phyloP scores from a whole-genome alignment of 768 basidiomycete genomes.

The Agrocybe praecox region DNA sequence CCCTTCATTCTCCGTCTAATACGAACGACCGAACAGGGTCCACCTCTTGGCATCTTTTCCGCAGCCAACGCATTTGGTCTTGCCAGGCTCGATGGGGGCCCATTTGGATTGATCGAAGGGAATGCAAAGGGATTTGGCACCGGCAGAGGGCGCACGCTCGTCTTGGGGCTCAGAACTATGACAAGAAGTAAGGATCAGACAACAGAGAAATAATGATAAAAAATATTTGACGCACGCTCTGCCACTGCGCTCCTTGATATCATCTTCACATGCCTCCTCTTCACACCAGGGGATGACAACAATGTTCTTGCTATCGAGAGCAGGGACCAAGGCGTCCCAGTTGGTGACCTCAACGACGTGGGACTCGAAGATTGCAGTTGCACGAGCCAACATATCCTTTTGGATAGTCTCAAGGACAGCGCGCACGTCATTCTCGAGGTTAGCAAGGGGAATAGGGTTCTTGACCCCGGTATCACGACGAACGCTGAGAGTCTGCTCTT shows the following conservation, averaged over 20 bases:
- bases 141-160: constrained; percentile 94
- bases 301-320: constrained; percentile 85
- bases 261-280: constrained; percentile 89
- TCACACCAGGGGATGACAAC: constrained; percentile 97
- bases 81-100: constrained; percentile 76
- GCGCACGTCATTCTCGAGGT: constrained; percentile 51
- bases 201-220: not conserved
- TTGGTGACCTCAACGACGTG: constrained; percentile 73
- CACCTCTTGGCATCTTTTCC: constrained; percentile 89
- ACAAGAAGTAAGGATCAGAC: not conserved
- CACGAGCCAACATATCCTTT: constrained; percentile 80
- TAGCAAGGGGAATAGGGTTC: constrained; percentile 42
- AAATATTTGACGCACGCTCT: constrained; percentile 59
- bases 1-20: constrained; percentile 43
- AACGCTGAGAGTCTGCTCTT: constrained; percentile 79
- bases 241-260: constrained; percentile 94
- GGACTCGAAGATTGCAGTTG: constrained; percentile 71
- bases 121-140: constrained; percentile 96
- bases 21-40: constrained; percentile 95
- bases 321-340: constrained; percentile 94
- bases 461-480: constrained; percentile 69
- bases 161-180: constrained; percentile 83
- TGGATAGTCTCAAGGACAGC: constrained; percentile 86
- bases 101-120: constrained; percentile 91
- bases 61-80: constrained; percentile 91